These are phyloP conservation scores for Besnoitia besnoiti DNA, from an alignment of 169 alveolate species.

Conservation along the genomic window DNA sequence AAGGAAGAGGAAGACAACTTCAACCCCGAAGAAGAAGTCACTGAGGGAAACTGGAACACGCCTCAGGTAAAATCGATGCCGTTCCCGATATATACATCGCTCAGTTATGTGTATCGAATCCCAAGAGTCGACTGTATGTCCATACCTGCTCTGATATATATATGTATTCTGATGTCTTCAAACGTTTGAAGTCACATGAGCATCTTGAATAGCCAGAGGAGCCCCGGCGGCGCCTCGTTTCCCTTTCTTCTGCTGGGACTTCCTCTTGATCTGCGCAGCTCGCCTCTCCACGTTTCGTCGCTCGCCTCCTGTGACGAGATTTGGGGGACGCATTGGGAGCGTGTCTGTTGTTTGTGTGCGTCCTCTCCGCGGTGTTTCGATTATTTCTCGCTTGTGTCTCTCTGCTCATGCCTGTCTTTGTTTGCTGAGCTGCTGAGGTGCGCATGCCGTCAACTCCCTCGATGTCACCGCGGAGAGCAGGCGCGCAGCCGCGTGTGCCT, in stretches of 20 bases:
- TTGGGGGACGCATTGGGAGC: no score
- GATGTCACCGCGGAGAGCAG: no score
- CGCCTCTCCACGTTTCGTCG: no score
- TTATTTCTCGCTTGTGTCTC: neutral
- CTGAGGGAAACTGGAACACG: conserved; percentile 79
- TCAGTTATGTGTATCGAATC: no score
- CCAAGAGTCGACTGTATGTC: neutral
- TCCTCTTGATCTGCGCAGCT: neutral
- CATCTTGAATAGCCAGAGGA: neutral
- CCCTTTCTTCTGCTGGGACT: neutral
- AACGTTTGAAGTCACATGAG: neutral
- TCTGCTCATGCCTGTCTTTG: neutral
- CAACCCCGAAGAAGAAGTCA: conserved; percentile 77
- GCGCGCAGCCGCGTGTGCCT: no score
- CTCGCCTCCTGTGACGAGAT: no score
- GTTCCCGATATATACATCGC: neutral
- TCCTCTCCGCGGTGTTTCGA: neutral
- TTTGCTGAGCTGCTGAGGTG: neutral
- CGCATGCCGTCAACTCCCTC: no score
- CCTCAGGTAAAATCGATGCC: conserved; percentile 65
- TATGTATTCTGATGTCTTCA: neutral
- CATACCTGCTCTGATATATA: neutral
- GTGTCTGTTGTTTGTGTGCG: no score
- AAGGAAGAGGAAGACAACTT: conserved; percentile 73
- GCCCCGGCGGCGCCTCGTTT: neutral